A percentile compares a stretch with the other conserved stretches of the same genome.
phyloP scores from a whole-genome alignment of 129 eudicot species.

The Flaveria bidentis region DNA sequence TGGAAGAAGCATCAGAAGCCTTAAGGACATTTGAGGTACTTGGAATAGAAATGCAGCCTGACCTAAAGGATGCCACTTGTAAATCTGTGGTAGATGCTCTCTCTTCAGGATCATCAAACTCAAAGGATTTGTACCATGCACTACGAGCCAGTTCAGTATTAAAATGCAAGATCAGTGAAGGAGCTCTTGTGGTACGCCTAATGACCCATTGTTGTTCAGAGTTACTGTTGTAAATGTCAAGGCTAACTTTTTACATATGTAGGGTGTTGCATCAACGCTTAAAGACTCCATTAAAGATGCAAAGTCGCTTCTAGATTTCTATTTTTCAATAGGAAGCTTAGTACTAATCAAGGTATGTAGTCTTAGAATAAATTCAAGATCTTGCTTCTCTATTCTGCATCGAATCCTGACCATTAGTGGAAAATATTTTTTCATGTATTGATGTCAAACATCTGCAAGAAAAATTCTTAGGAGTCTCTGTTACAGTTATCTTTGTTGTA shows the following conservation, averaged over 20 bases:
- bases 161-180: slow-evolving; percentile 53
- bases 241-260: slow-evolving; percentile 15
- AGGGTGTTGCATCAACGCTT: slow-evolving; percentile 59
- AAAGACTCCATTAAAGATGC: slow-evolving; percentile 53
- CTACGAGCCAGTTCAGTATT: slow-evolving; percentile 49
- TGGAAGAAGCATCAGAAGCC: slow-evolving; percentile 72
- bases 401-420: neutral
- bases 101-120: slow-evolving; percentile 46
- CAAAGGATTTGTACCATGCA: slow-evolving; percentile 62
- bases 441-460: slow-evolving; percentile 12
- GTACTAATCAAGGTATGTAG: slow-evolving; percentile 55
- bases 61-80: slow-evolving; percentile 51
- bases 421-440: neutral
- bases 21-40: slow-evolving; percentile 65
- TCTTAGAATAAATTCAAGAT: slow-evolving; percentile 8
- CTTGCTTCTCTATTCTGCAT: neutral
- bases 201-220: neutral
- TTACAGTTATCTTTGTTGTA: slow-evolving; percentile 7
- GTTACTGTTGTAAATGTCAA: neutral
- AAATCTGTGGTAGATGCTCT: slow-evolving; percentile 44
- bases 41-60: slow-evolving; percentile 49
- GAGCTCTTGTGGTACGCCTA: slow-evolving; percentile 49
- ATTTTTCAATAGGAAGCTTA: slow-evolving; percentile 59
- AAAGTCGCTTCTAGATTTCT: slow-evolving; percentile 58
- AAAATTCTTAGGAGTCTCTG: neutral